Conservation (phyloP, 768 basidiomycete species). For the Phlebiopsis flavidoalba region DNA sequence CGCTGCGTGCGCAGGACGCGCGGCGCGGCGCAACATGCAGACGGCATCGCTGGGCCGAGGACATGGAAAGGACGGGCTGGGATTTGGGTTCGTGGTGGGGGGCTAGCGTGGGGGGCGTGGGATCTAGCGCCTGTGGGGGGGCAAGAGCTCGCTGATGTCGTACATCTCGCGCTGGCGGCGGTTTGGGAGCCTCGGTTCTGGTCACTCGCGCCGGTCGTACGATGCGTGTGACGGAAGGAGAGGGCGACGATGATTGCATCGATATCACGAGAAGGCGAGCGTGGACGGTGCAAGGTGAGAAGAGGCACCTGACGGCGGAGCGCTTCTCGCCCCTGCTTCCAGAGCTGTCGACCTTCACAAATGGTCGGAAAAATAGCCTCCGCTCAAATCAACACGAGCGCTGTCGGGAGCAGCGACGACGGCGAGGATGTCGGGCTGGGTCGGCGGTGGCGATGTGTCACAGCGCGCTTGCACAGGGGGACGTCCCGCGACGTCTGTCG, state of each 20-base stretch:
- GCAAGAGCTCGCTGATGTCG: background rate
- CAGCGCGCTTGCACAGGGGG: too few species aligned
- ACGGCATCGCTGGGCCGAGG: background rate
- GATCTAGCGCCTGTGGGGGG: too few species aligned
- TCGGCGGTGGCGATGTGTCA: slow-evolving; percentile 12
- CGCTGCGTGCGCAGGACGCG: slow-evolving; percentile 12
- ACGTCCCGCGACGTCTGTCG: slow-evolving; percentile 20
- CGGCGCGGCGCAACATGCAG: too few species aligned
- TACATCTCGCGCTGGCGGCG: background rate
- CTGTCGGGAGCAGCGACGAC: slow-evolving; percentile 10
- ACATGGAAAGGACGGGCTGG: background rate
- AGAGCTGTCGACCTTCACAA: slow-evolving; percentile 22
- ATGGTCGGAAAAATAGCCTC: slow-evolving; percentile 23
- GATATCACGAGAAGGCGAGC: slow-evolving; percentile 16
- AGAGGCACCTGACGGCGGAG: background rate
- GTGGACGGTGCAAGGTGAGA: slow-evolving; percentile 11
- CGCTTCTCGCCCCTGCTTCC: slow-evolving; percentile 19
- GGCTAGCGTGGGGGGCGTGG: too few species aligned
- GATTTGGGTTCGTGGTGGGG: too few species aligned
- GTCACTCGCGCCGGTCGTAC: background rate
- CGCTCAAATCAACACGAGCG: slow-evolving; percentile 16
- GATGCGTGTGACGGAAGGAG: background rate
- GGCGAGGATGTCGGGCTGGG: slow-evolving; percentile 12
- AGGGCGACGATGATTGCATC: background rate
- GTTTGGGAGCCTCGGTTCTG: background rate